phyloP scores from a whole-genome alignment of 192 early-diverging fungal species.

The Backusella australiensis region DNA sequence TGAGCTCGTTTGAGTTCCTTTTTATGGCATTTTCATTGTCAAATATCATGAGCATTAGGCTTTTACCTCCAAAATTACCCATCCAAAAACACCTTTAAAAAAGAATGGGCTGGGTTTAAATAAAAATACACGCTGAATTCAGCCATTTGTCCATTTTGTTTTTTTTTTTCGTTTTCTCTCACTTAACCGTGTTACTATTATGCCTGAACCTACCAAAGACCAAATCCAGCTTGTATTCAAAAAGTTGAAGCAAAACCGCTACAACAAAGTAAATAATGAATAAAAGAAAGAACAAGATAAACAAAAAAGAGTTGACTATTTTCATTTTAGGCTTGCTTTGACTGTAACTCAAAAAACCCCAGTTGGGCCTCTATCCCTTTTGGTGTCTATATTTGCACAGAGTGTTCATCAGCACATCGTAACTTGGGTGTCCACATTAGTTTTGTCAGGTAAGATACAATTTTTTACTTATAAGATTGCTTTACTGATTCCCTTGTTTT shows the following conservation, averaged over 20 bases:
- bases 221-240: constrained; percentile 66
- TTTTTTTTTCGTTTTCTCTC: neutral
- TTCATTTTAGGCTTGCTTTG: constrained; percentile 66
- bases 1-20: too few species aligned
- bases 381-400: constrained; percentile 93
- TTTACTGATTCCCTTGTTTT: neutral
- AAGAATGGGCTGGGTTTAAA: neutral
- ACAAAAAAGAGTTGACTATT: neutral
- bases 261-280: constrained; percentile 55
- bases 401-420: constrained; percentile 94
- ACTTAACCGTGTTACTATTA: constrained; percentile 7
- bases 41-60: too few species aligned
- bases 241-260: constrained; percentile 58
- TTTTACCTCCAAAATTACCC: too few species aligned
- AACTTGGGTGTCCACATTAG: constrained; percentile 97
- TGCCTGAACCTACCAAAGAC: constrained; percentile 49
- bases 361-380: constrained; percentile 92
- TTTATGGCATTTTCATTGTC: too few species aligned
- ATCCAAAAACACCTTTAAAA: neutral
- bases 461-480: neutral
- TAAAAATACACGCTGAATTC: neutral
- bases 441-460: constrained; percentile 80
- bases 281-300: neutral
- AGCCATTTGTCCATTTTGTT: neutral
- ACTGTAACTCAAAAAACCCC: constrained; percentile 92